A percentile compares a stretch with the other conserved stretches of the same genome.
Conservation (phyloP, 495 filamentous ascomycete species). For the Lasiosphaeria hispida region DNA sequence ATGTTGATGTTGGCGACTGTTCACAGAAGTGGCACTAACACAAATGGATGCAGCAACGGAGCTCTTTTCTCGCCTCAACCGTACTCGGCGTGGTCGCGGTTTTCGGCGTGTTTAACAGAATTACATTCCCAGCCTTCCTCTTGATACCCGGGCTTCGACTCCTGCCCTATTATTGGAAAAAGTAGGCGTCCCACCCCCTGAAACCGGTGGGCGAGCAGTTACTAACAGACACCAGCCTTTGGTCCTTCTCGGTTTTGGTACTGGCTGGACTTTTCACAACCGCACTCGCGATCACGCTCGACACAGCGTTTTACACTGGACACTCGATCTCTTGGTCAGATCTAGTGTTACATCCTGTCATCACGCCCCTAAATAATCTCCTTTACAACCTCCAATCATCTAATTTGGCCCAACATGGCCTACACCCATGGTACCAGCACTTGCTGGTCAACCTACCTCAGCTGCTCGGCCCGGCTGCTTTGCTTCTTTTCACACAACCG, state of each 20-base stretch:
- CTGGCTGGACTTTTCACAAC: slow-evolving; percentile 60
- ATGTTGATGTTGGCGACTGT: slow-evolving; percentile 17
- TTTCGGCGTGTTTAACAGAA: slow-evolving; percentile 88
- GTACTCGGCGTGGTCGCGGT: slow-evolving; percentile 77
- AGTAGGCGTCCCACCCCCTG: slow-evolving; percentile 48
- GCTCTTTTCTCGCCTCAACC: slow-evolving; percentile 69
- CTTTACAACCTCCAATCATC: slow-evolving; percentile 72
- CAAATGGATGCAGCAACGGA: slow-evolving; percentile 54
- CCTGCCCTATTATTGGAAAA: slow-evolving; percentile 78
- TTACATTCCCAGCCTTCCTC: slow-evolving; percentile 93
- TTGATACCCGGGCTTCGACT: slow-evolving; percentile 76
- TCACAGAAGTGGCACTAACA: slow-evolving; percentile 9
- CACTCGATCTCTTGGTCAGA: slow-evolving; percentile 56
- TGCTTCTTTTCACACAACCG: slow-evolving; percentile 61
- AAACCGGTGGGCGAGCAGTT: neutral
- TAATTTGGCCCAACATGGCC: slow-evolving; percentile 85
- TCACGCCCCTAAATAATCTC: slow-evolving; percentile 91
- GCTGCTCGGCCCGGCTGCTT: slow-evolving; percentile 82
- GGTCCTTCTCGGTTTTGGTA: slow-evolving; percentile 61
- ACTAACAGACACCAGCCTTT: slow-evolving; percentile 55
- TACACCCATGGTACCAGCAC: slow-evolving; percentile 92
- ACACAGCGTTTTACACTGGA: slow-evolving; percentile 76
- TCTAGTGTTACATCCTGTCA: slow-evolving; percentile 58
- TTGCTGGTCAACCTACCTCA: slow-evolving; percentile 80
- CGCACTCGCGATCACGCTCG: slow-evolving; percentile 69